Percentiles rank a stretch among this genome's conserved stretches.
phyloP scores from a whole-genome alignment of 192 early-diverging fungal genomes.

The Coemansia sp. region DNA sequence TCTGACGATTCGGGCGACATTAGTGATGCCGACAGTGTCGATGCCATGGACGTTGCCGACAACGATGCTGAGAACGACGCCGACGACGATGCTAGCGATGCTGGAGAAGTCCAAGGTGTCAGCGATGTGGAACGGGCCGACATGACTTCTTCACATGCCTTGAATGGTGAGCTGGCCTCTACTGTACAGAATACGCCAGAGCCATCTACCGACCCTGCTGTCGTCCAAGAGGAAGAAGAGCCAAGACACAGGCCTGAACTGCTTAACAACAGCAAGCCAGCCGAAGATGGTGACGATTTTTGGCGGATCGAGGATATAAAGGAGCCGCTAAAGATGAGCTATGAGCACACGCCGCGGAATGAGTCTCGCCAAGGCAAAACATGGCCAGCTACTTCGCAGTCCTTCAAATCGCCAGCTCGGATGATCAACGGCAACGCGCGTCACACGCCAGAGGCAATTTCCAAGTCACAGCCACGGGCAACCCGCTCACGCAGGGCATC shows the following conservation, averaged over 20 bases:
- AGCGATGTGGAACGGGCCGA: not conserved
- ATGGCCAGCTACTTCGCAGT: not conserved
- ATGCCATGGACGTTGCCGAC: not conserved
- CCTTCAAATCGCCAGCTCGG: not conserved
- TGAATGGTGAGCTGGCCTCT: not conserved
- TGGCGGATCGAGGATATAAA: constrained; percentile 7
- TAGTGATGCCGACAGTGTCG: not conserved
- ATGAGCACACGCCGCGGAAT: not conserved
- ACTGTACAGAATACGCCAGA: not conserved
- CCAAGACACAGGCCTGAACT: not conserved
- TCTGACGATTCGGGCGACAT: not conserved
- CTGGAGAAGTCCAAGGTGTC: not conserved
- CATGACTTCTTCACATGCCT: not conserved
- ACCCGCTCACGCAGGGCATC: constrained; percentile 28
- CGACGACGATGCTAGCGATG: constrained; percentile 1
- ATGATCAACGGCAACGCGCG: not conserved
- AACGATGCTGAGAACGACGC: not conserved
- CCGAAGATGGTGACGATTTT: not conserved
- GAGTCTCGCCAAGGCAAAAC: not conserved
- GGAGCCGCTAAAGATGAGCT: not conserved
- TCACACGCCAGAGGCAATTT: not conserved
- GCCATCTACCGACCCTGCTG: not conserved
- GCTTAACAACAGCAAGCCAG: not conserved
- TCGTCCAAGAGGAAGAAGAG: not conserved
- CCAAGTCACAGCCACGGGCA: constrained; percentile 16